phyloP scores from a whole-genome alignment of 2,329 filamentous ascomycete species.

The Pestalotiopsis sp. region DNA sequence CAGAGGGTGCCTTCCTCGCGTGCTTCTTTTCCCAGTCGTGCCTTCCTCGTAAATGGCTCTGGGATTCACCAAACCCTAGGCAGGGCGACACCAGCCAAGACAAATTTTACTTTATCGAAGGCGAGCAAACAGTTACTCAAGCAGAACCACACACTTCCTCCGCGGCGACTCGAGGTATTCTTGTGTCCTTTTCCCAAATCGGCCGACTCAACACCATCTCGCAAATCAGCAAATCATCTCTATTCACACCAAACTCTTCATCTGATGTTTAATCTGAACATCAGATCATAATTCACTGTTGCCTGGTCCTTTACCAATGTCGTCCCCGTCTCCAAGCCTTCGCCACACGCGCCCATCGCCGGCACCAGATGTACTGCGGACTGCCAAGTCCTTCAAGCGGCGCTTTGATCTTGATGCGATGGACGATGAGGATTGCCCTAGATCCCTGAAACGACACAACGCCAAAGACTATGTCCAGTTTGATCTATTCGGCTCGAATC shows the following conservation, averaged over 20 bases:
- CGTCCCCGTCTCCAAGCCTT: background rate
- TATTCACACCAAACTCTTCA: too few species aligned
- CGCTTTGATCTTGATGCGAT: conserved; percentile 17
- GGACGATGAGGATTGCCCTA: conserved; percentile 16
- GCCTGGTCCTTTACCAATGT: background rate
- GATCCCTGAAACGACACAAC: conserved; percentile 18
- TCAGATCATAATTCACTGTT: too few species aligned
- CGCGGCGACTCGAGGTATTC: too few species aligned
- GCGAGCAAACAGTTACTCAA: background rate
- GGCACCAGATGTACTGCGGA: background rate
- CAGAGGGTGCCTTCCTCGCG: background rate
- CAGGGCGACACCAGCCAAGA: too few species aligned
- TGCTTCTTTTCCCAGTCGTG: background rate
- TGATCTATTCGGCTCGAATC: conserved; percentile 20
- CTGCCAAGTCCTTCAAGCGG: conserved; percentile 17
- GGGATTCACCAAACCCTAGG: background rate
- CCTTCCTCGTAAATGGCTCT: background rate
- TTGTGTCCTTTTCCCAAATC: too few species aligned
- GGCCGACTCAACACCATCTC: too few species aligned
- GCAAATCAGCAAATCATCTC: too few species aligned
- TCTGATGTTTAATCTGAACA: too few species aligned
- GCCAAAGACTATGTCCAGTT: conserved; percentile 23
- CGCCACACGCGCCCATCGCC: background rate
- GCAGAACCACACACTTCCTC: too few species aligned
- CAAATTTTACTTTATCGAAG: background rate